These are phyloP conservation scores for Fonsecaea nubica DNA, from an alignment of 2,329 filamentous ascomycete species.

Conservation along the genomic window DNA sequence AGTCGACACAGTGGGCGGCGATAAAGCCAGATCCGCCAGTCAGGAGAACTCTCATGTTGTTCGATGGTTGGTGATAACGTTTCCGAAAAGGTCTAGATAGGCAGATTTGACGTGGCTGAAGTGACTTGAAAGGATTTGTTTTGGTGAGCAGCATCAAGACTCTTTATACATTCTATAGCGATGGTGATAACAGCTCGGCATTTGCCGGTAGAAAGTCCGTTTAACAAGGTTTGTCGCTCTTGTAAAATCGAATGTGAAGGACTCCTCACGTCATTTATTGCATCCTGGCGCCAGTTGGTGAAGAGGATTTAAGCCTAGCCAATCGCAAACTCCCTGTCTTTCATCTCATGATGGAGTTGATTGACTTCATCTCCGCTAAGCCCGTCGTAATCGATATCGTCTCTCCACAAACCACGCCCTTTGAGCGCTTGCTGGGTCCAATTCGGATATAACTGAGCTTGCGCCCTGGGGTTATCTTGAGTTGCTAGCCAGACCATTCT, in stretches of 20 bases:
- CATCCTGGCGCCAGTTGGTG: background rate
- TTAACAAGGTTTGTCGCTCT: slow-evolving; percentile 6
- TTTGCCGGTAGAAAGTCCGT: slow-evolving; percentile 18
- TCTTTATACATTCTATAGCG: slow-evolving; percentile 11
- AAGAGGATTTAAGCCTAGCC: background rate
- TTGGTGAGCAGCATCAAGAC: slow-evolving; percentile 9
- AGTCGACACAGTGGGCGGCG: slow-evolving; percentile 68
- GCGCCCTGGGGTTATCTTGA: background rate
- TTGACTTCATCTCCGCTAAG: slow-evolving; percentile 26
- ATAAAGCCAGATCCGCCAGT: slow-evolving; percentile 69
- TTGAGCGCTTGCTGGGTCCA: background rate
- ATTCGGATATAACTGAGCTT: slow-evolving; percentile 5
- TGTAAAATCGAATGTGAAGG: background rate
- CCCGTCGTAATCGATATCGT: slow-evolving; percentile 14
- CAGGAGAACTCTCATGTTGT: slow-evolving; percentile 51
- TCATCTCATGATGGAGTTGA: slow-evolving; percentile 15
- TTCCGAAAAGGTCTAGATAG: background rate
- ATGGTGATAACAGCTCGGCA: slow-evolving; percentile 8
- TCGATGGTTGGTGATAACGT: slow-evolving; percentile 30
- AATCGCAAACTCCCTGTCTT: background rate
- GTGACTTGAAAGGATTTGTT: background rate
- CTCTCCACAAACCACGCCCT: slow-evolving; percentile 8
- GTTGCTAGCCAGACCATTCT: slow-evolving; percentile 1
- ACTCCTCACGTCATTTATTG: slow-evolving; percentile 13
- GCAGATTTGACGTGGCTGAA: background rate